Conservation (phyloP, 2,329 filamentous ascomycete genomes). For the Juglanconis oblonga region DNA sequence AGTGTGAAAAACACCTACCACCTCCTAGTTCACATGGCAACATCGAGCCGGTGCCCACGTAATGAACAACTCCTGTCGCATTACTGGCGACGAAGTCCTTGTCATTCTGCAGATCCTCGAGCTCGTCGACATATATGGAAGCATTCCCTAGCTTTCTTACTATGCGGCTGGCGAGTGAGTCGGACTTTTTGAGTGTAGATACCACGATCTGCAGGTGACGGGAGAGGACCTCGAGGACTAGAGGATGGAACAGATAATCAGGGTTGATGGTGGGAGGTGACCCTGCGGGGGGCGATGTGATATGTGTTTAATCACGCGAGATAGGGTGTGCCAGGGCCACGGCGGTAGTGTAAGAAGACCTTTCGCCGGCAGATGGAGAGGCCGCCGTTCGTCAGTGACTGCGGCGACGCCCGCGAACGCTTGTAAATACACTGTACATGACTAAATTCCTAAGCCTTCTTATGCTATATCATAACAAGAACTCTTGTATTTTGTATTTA, state of each 20-base stretch:
- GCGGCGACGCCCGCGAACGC: no score
- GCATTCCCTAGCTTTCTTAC: neutral
- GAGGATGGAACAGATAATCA: constrained; percentile 51
- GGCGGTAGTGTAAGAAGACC: no score
- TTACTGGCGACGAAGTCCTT: neutral
- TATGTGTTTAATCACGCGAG: constrained; percentile 5
- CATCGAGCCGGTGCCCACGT: constrained; percentile 38
- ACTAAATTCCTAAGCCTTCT: no score
- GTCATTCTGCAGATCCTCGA: neutral
- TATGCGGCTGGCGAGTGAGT: neutral
- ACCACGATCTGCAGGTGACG: constrained; percentile 36
- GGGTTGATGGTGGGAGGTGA: constrained; percentile 51
- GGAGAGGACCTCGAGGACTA: constrained; percentile 53
- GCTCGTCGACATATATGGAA: neutral
- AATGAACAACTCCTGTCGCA: constrained; percentile 25
- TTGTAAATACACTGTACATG: no score
- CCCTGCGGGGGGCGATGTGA: constrained; percentile 4
- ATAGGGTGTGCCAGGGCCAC: constrained; percentile 6
- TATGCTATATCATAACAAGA: no score
- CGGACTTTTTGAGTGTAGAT: neutral
- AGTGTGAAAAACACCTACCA: neutral
- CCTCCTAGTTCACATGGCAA: constrained; percentile 36
- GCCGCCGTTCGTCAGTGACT: no score
- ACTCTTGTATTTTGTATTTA: no score
- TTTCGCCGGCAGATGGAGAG: no score